Base-by-base conservation (phyloP, 2,329 filamentous ascomycete species). In the Piedraia hortae region DNA sequence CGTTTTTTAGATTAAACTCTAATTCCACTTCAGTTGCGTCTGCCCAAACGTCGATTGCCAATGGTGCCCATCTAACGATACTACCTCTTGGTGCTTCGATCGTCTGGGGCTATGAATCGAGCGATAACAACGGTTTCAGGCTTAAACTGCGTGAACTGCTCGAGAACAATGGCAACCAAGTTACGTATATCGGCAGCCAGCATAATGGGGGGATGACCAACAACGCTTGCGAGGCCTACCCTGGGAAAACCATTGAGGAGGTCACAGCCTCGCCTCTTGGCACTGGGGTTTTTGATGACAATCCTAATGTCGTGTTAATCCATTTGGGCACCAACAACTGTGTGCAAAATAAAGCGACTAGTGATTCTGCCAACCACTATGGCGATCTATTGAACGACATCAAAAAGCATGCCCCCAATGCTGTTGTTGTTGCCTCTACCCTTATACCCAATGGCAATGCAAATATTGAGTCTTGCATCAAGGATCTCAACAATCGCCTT, bases 81-180 rank as follows among this genome's bases (percentile, higher is more conserved):
- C 38, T 50, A 34, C 30, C 46, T 5, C 36, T 46, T 3, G 45
- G 47, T 23, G 44, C 48, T 29, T 47, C 44, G 10, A 47, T 50
- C 24, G 35, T 42, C 2, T 44, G 47, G 14, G 46, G 47, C 9
- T 28, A 9, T 4, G 19, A 25, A 13, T 21, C 20, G 12, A 23
- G 22, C 16, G 25, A 24, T 16, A 23, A 23, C 18, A 29, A 29
- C 20, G 27, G 27, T 18, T 29, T 25, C 18, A 22, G 27, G 18
- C 20, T 23, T 10, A 9, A 15, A 9, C 27, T 29, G 8, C 25
- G 19, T 6, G 20, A 25, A 4, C 11, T 20, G 8, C 22, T 29
- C 26, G 14, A 24, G 12, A 15, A 9, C 9, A 14, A 19, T 12
- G 27, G 27, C 5, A 10, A 22, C 10, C 10, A 9, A 5, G 12